Evolutionary conservation across 345 rosid genomes (phyloP).

Genomic region (Bretschneidera sinensis): DNA sequence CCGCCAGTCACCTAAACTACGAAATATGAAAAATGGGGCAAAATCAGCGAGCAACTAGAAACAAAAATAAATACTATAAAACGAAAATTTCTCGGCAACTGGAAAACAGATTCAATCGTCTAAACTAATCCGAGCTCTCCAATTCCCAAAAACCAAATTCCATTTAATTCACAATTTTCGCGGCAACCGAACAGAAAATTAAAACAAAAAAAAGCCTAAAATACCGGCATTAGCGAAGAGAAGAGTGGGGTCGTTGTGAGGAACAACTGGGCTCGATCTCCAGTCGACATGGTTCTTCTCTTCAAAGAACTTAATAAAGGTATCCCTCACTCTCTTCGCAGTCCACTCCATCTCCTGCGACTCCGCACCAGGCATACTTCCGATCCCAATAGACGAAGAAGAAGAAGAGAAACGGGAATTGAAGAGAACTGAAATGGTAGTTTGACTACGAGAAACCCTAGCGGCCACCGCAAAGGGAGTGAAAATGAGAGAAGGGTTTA

Average conservation of each 20-base stretch:
- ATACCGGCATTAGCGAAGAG: conserved; percentile 94
- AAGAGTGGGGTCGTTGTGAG: conserved; percentile 85
- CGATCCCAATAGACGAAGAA: conserved; percentile 2
- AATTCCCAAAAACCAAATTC: background rate
- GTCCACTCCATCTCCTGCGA: conserved; percentile 53
- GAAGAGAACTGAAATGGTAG: background rate
- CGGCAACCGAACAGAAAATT: background rate
- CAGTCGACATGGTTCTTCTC: conserved; percentile 64
- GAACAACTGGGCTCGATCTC: conserved; percentile 95
- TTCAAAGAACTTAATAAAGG: conserved; percentile 65
- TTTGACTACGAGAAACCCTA: background rate
- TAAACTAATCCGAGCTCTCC: background rate
- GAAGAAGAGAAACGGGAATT: conserved; percentile 2
- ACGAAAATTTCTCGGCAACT: too few relatives aligned
- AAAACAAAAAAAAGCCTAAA: background rate
- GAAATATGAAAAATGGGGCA: too few relatives aligned
- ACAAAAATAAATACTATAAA: background rate
- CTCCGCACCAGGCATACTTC: conserved; percentile 31
- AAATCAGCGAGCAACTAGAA: too few relatives aligned
- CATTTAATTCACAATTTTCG: background rate
- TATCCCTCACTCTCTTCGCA: conserved; percentile 68
- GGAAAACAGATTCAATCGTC: too few relatives aligned
- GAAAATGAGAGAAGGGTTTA: background rate
- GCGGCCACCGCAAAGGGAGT: background rate
- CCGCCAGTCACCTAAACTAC: too few relatives aligned